Conservation (phyloP, 176 grass and related monocot species). For the Saccharum spontaneum region DNA sequence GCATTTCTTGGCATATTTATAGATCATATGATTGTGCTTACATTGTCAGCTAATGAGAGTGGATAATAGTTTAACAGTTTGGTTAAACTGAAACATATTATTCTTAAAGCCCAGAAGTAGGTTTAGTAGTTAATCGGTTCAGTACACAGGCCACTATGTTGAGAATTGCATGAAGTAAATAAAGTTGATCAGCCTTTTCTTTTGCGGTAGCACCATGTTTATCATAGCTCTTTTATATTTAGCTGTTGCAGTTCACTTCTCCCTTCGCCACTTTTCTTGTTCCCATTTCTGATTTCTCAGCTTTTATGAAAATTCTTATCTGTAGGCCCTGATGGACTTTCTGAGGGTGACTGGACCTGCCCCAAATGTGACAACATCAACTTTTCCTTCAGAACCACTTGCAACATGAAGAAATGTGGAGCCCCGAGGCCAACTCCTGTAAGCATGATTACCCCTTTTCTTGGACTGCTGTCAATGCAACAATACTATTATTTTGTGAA, state of each 20-base stretch:
- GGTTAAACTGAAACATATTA: not conserved
- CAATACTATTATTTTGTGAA: not conserved
- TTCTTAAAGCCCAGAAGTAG: not conserved
- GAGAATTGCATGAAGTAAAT: not conserved
- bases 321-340: slow-evolving; percentile 82
- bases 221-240: not conserved
- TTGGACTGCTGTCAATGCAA: not conserved
- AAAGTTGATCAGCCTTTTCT: not conserved
- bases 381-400: slow-evolving; percentile 84
- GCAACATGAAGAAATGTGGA: slow-evolving; percentile 99
- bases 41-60: not conserved
- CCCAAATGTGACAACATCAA: slow-evolving; percentile 90
- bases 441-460: slow-evolving; percentile 28
- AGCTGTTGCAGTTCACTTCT: not conserved
- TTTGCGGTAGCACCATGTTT: not conserved
- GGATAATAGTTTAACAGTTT: not conserved
- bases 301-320: slow-evolving; percentile 19
- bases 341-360: slow-evolving; percentile 88
- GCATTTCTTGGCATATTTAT: not conserved
- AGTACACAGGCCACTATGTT: not conserved
- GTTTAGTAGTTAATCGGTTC: not conserved
- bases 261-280: not conserved
- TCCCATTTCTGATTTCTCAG: not conserved
- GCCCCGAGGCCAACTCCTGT: slow-evolving; percentile 65
- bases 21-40: not conserved